These are phyloP conservation scores for Platanus orientalis DNA, from an alignment of 164 flowering plant species.

Conservation along the genomic window DNA sequence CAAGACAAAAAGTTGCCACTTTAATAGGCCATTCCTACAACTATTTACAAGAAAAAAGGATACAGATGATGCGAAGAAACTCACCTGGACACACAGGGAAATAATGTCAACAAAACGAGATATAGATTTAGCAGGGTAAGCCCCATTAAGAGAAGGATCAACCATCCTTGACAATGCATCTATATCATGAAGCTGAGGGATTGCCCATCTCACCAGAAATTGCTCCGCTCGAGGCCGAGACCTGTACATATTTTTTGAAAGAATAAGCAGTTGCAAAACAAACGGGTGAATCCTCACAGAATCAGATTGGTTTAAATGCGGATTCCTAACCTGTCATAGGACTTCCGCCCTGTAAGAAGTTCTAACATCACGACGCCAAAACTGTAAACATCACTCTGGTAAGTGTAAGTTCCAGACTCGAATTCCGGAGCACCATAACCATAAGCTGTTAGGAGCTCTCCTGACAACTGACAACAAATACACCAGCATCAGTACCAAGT, in stretches of 20 bases:
- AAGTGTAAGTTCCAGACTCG: conserved; percentile 73
- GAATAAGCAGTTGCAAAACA: conserved; percentile 3
- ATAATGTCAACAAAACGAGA: conserved; percentile 90
- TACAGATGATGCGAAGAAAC: conserved; percentile 5
- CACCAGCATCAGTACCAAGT: background rate
- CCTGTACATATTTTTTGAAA: conserved; percentile 25
- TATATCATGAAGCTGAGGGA: conserved; percentile 91
- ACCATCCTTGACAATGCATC: conserved; percentile 87
- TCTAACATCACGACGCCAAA: conserved; percentile 98
- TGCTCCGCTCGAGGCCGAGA: conserved; percentile 69
- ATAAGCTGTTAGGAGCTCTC: conserved; percentile 55
- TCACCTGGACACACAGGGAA: conserved; percentile 83
- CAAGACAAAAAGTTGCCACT: background rate
- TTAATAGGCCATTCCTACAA: conserved; percentile 1
- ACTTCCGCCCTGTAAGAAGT: conserved; percentile 82
- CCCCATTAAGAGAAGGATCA: conserved; percentile 77
- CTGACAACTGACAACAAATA: conserved; percentile 60
- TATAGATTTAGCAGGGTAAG: conserved; percentile 74
- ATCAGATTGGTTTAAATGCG: background rate
- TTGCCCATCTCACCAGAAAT: conserved; percentile 87
- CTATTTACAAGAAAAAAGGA: background rate
- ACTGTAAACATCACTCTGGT: conserved; percentile 87
- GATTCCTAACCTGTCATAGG: conserved; percentile 63
- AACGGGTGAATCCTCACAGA: background rate
- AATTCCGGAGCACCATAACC: conserved; percentile 92